Evolutionary conservation across 208 protist species (phyloP), one percentile per base, ranked within the genome.

Genomic region (Herpetomonas tarakana): DNA sequence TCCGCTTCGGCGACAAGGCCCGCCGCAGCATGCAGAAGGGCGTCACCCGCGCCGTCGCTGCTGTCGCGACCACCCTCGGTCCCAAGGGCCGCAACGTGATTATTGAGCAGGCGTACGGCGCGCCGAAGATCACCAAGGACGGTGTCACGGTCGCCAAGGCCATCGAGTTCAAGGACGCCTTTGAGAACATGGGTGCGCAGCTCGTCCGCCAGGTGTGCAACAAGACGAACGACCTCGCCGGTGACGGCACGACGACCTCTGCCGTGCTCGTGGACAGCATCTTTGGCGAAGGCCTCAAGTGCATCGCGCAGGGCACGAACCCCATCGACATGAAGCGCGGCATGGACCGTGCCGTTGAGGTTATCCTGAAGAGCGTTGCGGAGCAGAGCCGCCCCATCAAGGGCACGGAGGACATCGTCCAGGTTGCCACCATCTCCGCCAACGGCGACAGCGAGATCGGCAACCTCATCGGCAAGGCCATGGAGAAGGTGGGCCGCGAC

Each of bases 71-170:
- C 35, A 99, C 98, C 28, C 90, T 99, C 18, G 98, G 98, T n/a
- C 98, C 98, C 71, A 99, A 98, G 86, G 98, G 98, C 39, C 85
- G 98, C 62, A 99, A 99, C 72, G 98, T 99, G 24, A 96, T 99
- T 30, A 97, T 99, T 44, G 98, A 99, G 66, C 97, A 99, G 75
- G 59, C 84, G 47, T 99, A 97, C 73, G 98, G 97, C 55, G 62
- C 86, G 22, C 98, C 98, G 46, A 98, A 99, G 72, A 99, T 99
- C 81, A 99, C 99, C 31, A 99, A 99, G 91, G 98, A 99, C 66
- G 99, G 99, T 81, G 98, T 99, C 41, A 99, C 98, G 22, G 99
- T 99, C 21, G 99, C 98, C n/a, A 98, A 98, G 76, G 69, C 90
- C 47, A 98, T 99, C 63, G 97, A 99, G 70, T 99, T 99, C 66